phyloP scores from a whole-genome alignment of 2,329 filamentous ascomycete species.

The Fusarium sp. region DNA sequence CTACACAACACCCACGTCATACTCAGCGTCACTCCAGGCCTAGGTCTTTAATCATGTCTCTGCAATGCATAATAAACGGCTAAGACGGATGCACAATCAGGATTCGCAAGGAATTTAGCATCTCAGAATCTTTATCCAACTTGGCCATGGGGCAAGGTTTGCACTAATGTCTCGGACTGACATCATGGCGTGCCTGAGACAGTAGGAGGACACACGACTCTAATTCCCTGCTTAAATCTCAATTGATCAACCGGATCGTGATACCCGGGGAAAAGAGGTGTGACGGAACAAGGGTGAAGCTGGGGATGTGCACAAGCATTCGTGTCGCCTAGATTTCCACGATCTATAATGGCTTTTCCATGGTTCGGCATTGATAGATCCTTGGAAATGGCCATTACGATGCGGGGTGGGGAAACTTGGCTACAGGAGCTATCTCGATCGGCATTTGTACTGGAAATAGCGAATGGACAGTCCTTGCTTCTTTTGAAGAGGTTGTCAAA shows the following conservation, averaged over 20 bases:
- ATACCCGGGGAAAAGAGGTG: background rate
- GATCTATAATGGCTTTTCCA: background rate
- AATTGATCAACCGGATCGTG: background rate
- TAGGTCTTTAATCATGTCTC: background rate
- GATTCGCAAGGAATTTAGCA: constrained; percentile 7
- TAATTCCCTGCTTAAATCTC: background rate
- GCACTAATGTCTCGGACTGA: background rate
- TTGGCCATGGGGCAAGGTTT: background rate
- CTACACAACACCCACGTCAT: constrained; percentile 25
- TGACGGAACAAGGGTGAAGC: background rate
- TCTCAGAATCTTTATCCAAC: background rate
- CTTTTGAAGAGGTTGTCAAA: background rate
- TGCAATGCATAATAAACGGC: background rate
- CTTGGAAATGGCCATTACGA: background rate
- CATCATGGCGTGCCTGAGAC: constrained; percentile 13
- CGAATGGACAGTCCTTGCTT: background rate
- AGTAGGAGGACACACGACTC: constrained; percentile 1
- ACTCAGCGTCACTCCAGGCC: constrained; percentile 10
- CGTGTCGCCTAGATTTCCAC: background rate
- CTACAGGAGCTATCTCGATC: background rate
- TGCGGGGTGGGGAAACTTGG: background rate
- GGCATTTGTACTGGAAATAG: background rate
- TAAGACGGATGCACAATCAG: constrained; percentile 11
- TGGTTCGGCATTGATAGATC: background rate
- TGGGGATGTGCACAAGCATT: background rate